Base-by-base conservation (phyloP, 768 basidiomycete genomes). In the Mycena floridula region DNA sequence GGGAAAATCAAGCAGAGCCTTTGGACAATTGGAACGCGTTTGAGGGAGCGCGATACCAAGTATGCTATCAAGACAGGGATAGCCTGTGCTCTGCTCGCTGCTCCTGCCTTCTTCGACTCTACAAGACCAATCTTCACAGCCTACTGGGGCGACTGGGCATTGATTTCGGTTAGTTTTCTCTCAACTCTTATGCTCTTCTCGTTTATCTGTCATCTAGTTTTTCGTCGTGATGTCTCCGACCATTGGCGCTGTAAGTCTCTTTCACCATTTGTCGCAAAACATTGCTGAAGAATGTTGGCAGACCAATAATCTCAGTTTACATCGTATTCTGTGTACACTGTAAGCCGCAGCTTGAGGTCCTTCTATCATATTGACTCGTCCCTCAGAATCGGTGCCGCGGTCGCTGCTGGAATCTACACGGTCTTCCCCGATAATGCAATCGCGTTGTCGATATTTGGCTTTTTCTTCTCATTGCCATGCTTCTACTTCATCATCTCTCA, bases 141-240 rank as follows among this genome's bases (percentile, higher is more conserved):
- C 38, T 92, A 85, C 54, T 77, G 82, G 54, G 94, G 94, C 26
- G 92, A 97, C 65, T 99, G 95, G 95, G 92, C 92, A 1, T 66
- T 99, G 56, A 89, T 98, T 43, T 93, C 93, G 37, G 91, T 89
- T 49, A 57, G 23, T 50, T 40, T 45, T 27, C 7, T 22, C 44
- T 25, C 44, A 41, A 45, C 26, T 28, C 32, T 25, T 3, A 16
- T 9, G 41, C 18, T 21, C 36, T 42, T 24, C 37, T 50, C 16
- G 56, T 51, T 25, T 42, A 9, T 23, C 21, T 45, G 25, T 32
- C 22, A 39, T 22, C 20, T 26, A 87, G 85, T 89, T 83, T 63
- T 89, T 92, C 53, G 80, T 87, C n/a, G 88, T 93, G n/a, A 83
- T 91, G 54, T 88, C 86, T 7, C 89, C 89, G 0, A 90, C 89